These are phyloP conservation scores for Lactarius quietus DNA, from an alignment of 768 basidiomycete genomes.

Conservation along the genomic window DNA sequence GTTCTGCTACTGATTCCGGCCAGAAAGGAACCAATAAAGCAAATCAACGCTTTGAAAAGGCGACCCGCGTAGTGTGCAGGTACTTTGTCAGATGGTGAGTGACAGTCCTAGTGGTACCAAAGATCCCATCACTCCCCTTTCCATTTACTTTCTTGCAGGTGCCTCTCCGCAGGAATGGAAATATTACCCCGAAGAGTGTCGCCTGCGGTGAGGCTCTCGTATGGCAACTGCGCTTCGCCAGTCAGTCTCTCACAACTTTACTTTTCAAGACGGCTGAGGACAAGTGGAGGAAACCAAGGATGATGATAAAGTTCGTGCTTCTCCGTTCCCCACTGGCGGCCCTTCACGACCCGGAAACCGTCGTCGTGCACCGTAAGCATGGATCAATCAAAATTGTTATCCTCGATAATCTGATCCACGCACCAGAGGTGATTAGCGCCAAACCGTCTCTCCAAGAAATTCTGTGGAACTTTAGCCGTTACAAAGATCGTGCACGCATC, in stretches of 20 bases:
- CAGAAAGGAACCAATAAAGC: neutral
- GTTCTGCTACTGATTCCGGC: neutral
- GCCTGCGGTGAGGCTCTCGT: neutral
- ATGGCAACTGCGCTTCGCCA: neutral
- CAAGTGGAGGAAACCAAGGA: neutral
- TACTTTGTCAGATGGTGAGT: neutral
- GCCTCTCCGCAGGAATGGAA: neutral
- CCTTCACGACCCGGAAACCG: neutral
- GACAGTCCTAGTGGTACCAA: neutral
- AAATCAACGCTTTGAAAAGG: neutral
- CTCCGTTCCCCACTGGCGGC: neutral
- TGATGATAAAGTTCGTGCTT: neutral
- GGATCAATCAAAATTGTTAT: neutral
- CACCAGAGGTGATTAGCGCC: conserved; percentile 5
- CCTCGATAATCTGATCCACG: neutral
- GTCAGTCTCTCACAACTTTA: neutral
- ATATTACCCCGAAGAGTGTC: neutral
- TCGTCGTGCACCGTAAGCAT: conserved; percentile 5
- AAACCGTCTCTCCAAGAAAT: conserved; percentile 5
- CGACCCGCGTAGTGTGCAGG: neutral
- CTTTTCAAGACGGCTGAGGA: neutral
- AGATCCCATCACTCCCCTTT: neutral
- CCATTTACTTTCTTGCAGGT: neutral
- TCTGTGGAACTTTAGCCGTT: conserved; percentile 20
- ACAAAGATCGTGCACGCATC: neutral